Base-by-base conservation (phyloP, 352 stramenopile species). In the Globisporangium uncinulatum region DNA sequence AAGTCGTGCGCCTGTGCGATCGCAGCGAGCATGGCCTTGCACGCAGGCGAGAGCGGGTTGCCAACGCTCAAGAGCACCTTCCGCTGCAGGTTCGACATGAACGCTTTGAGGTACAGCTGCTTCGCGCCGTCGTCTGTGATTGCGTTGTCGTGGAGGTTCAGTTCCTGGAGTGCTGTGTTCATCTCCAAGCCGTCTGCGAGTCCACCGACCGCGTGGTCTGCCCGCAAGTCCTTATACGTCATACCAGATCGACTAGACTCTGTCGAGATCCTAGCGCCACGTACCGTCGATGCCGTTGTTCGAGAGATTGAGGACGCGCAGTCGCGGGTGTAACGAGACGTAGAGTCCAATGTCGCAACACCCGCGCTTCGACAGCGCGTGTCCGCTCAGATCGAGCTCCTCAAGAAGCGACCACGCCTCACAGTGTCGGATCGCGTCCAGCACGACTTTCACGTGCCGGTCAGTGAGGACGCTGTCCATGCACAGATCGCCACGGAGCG, bases 1-100 rank as follows among this genome's bases (percentile, higher is more conserved):
- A 89, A 55, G 42, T 83, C 79, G 36, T 86, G 70, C 0, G 79
- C 74, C 32, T 86, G 76, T 0, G 70, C 74, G 59, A 89, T 76
- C 0, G 79, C 73, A 17, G 63, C 58, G 13, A 81, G 54, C 67
- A 76, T 84, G 32, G 77, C 60, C 24, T 74, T 77, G 53, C 71
- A 85, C 36, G 77, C 68, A 5, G 61, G 65, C 1, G 71, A 82
- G n/a, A 84, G 59, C 8, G 54, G 54, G 47, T 86, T 85, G 0
- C 73, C 74, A 0, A 65, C 36, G 19, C 59, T 74, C 6, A 84
- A 56, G 1, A 69, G 51, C 21, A 86, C 66, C 13, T 66, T 67
- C 0, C 75, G 68, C 44, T 81, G 75, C 6, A 76, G 63, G 43
- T 83, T 77, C 11, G 62, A 62, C 8, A 60, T 65, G 57, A 81